phyloP scores from a whole-genome alignment of 2,329 filamentous ascomycete species.

The Endoconidiophora laricicola region DNA sequence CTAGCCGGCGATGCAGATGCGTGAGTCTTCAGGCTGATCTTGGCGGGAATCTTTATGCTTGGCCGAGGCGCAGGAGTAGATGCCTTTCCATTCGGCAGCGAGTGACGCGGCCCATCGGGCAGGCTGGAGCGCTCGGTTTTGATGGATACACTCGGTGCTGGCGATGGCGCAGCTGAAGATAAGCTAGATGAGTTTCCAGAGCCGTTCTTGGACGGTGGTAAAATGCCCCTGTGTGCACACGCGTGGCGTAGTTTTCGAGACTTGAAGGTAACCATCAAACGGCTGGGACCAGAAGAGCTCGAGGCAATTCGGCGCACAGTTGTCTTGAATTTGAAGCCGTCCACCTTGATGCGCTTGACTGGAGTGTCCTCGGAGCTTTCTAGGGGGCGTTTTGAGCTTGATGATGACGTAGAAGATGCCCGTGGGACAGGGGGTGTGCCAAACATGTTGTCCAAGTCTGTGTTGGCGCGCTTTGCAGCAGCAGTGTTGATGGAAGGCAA shows the following conservation, averaged over 20 bases:
- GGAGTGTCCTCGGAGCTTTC: slow-evolving; percentile 2
- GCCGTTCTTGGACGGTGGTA: slow-evolving; percentile 3
- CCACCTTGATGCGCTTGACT: slow-evolving; percentile 8
- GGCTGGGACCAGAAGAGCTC: not conserved
- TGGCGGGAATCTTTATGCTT: slow-evolving; percentile 9
- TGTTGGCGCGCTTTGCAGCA: not conserved
- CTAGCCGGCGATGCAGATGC: slow-evolving; percentile 1
- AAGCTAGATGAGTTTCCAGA: slow-evolving; percentile 1
- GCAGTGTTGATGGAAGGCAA: not conserved
- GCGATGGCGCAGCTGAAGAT: slow-evolving; percentile 4
- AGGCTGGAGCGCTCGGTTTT: slow-evolving; percentile 11
- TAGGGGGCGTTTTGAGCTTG: slow-evolving; percentile 8
- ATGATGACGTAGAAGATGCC: not conserved
- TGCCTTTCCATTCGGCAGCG: slow-evolving; percentile 3
- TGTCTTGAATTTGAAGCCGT: slow-evolving; percentile 1
- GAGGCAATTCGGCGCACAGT: not conserved
- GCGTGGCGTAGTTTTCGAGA: slow-evolving; percentile 8
- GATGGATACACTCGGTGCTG: slow-evolving; percentile 6
- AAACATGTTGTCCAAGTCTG: slow-evolving; percentile 7
- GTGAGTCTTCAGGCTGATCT: slow-evolving; percentile 10
- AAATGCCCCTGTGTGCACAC: slow-evolving; percentile 10
- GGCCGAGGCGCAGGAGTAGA: not conserved
- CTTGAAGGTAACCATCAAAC: slow-evolving; percentile 9
- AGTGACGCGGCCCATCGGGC: slow-evolving; percentile 7
- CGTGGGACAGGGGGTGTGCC: not conserved